A percentile compares a stretch with the other conserved stretches of the same genome.
Conservation (phyloP, 495 filamentous ascomycete genomes). For the Pseudomonodictys pantanalensis region DNA sequence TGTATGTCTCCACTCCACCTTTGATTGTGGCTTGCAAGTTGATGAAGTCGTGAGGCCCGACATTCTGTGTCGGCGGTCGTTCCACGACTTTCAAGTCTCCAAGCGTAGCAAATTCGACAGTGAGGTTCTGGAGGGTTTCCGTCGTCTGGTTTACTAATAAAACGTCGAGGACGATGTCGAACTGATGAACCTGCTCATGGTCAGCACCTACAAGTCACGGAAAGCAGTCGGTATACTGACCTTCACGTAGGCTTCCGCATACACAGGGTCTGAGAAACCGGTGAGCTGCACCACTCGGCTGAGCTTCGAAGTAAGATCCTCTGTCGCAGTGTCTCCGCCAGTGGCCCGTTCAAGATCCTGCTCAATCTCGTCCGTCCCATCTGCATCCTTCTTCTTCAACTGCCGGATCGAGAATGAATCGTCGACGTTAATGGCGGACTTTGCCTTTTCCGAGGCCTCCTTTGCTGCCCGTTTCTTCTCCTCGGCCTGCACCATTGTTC, state of each 20-base stretch:
- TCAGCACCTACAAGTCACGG: neutral
- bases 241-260: slow-evolving; percentile 97
- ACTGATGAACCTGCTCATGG: slow-evolving; percentile 71
- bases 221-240: neutral
- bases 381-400: slow-evolving; percentile 78
- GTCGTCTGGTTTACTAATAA: slow-evolving; percentile 96
- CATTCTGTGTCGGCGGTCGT: slow-evolving; percentile 90
- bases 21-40: slow-evolving; percentile 99
- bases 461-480: slow-evolving; percentile 95
- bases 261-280: slow-evolving; percentile 97
- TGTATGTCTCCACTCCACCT: neutral
- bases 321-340: slow-evolving; percentile 78
- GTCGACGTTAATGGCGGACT: slow-evolving; percentile 91
- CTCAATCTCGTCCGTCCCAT: slow-evolving; percentile 81
- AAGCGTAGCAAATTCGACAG: slow-evolving; percentile 95
- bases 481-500: slow-evolving; percentile 96
- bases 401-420: slow-evolving; percentile 91
- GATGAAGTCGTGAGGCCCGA: slow-evolving; percentile 92
- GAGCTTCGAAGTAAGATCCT: slow-evolving; percentile 88
- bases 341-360: slow-evolving; percentile 91
- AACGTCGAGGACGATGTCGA: slow-evolving; percentile 97
- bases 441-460: slow-evolving; percentile 85
- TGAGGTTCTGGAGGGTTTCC: slow-evolving; percentile 94
- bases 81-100: slow-evolving; percentile 98
- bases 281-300: slow-evolving; percentile 96